Evolutionary conservation across 805 yeast genomes (phyloP).

Genomic region (Candida verbasci): DNA sequence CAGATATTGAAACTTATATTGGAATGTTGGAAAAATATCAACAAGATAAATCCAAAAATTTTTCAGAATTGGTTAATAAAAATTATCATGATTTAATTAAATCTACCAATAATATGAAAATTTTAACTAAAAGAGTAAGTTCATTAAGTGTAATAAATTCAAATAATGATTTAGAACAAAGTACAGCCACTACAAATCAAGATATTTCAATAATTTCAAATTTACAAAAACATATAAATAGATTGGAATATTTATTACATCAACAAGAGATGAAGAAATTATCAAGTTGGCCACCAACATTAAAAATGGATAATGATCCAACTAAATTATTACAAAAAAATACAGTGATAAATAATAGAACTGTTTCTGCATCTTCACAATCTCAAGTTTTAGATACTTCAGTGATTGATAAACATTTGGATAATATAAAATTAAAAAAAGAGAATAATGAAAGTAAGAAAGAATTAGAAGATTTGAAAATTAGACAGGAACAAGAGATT

Average conservation of each 20-base stretch:
- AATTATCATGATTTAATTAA: slow-evolving; percentile 44
- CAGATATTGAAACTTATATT: slow-evolving; percentile 28
- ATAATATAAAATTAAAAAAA: slow-evolving; percentile 33
- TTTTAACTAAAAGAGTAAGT: slow-evolving; percentile 26
- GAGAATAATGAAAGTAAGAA: slow-evolving; percentile 12
- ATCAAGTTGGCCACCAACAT: slow-evolving; percentile 36
- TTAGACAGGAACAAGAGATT: too few relatives aligned
- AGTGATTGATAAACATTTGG: slow-evolving; percentile 39
- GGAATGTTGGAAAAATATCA: slow-evolving; percentile 13
- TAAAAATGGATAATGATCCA: slow-evolving; percentile 15
- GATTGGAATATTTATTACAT: slow-evolving; percentile 72
- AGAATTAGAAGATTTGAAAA: not conserved
- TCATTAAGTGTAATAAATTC: slow-evolving; percentile 21
- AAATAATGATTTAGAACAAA: slow-evolving; percentile 12
- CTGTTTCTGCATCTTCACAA: not conserved
- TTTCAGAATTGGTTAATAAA: slow-evolving; percentile 35
- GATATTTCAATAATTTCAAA: slow-evolving; percentile 45
- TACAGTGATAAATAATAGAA: slow-evolving; percentile 1
- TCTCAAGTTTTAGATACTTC: slow-evolving; percentile 30
- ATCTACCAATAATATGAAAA: slow-evolving; percentile 34
- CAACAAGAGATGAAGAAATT: slow-evolving; percentile 62
- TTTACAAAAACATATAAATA: slow-evolving; percentile 67
- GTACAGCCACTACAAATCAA: slow-evolving; percentile 14
- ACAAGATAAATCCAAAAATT: slow-evolving; percentile 23
- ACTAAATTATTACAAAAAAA: slow-evolving; percentile 23